Percentiles rank a stretch among this genome's conserved stretches.
phyloP scores from a whole-genome alignment of 805 yeast species.

The Cyberlindnera misumaiensis region DNA sequence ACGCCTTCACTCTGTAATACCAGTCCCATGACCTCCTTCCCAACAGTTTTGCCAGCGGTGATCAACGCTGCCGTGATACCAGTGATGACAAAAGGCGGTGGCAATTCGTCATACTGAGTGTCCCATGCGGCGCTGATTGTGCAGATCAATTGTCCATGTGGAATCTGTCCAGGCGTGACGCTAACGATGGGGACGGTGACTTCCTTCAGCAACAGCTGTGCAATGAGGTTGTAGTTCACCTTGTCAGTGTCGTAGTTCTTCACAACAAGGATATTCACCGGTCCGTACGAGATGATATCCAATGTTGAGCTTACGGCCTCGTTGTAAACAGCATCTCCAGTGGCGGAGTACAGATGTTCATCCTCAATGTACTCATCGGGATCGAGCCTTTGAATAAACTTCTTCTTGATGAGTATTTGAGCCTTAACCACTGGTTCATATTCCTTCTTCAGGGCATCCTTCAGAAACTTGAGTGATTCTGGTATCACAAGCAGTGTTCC shows the following conservation, averaged over 20 bases:
- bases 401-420: conserved; percentile 6
- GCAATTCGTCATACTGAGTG: conserved; percentile 22
- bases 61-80: conserved; percentile 46
- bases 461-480: conserved; percentile 12
- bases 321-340: conserved; percentile 4
- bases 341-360: conserved; percentile 39
- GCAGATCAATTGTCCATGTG: conserved; percentile 20
- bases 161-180: conserved; percentile 30
- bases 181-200: conserved; percentile 7
- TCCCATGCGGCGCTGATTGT: conserved; percentile 3
- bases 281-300: conserved; percentile 14
- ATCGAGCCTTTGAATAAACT: conserved; percentile 4
- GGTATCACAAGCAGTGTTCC: conserved; percentile 14
- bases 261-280: conserved; percentile 9
- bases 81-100: conserved; percentile 57
- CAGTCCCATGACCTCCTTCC: conserved; percentile 12
- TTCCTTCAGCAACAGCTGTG: conserved; percentile 18
- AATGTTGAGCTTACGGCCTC: conserved; percentile 5
- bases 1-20: conserved; percentile 55
- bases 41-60: conserved; percentile 20
- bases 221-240: conserved; percentile 26
- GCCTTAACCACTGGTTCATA: background rate
- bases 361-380: conserved; percentile 36
- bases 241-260: conserved; percentile 26
- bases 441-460: conserved; percentile 5